Percentiles rank a stretch among this genome's conserved stretches.
Conservation (phyloP, 495 filamentous ascomycete species). For the Neurospora sublineolata region DNA sequence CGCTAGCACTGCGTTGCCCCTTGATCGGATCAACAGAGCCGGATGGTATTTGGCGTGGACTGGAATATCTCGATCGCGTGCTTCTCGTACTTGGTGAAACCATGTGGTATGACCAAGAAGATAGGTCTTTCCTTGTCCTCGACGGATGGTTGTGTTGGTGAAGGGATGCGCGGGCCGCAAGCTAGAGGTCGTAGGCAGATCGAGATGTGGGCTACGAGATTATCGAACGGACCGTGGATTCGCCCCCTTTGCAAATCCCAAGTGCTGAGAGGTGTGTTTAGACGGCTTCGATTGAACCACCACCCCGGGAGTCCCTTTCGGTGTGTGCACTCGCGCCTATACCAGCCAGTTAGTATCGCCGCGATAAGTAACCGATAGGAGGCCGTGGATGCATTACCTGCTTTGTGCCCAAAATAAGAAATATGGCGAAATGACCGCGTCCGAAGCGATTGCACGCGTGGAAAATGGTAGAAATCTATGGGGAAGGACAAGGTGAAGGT, state of each 20-base stretch:
- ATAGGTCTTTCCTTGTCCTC: background rate
- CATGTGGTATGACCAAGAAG: conserved; percentile 11
- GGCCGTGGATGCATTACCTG: conserved; percentile 9
- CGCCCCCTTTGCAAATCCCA: conserved; percentile 13
- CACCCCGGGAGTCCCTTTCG: background rate
- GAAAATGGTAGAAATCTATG: conserved; percentile 1
- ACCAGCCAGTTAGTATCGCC: conserved; percentile 17
- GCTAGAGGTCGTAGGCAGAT: background rate
- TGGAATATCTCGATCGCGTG: conserved; percentile 43
- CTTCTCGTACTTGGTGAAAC: conserved; percentile 27
- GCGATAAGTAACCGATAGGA: conserved; percentile 2
- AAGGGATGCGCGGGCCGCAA: background rate
- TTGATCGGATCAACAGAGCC: conserved; percentile 23
- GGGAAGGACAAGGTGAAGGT: conserved; percentile 7
- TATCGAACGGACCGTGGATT: conserved; percentile 3
- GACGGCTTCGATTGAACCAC: conserved; percentile 12
- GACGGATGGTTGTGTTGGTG: conserved; percentile 1
- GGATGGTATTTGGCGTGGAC: conserved; percentile 33
- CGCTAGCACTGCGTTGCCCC: conserved; percentile 4
- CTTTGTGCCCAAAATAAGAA: conserved; percentile 9
- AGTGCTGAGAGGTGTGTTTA: background rate
- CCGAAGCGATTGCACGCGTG: conserved; percentile 13
- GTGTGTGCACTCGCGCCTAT: conserved; percentile 16
- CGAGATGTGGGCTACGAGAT: background rate
- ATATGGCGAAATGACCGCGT: conserved; percentile 12